phyloP scores from a whole-genome alignment of 2,329 filamentous ascomycete species.

The Sporothrix euskadiensis region DNA sequence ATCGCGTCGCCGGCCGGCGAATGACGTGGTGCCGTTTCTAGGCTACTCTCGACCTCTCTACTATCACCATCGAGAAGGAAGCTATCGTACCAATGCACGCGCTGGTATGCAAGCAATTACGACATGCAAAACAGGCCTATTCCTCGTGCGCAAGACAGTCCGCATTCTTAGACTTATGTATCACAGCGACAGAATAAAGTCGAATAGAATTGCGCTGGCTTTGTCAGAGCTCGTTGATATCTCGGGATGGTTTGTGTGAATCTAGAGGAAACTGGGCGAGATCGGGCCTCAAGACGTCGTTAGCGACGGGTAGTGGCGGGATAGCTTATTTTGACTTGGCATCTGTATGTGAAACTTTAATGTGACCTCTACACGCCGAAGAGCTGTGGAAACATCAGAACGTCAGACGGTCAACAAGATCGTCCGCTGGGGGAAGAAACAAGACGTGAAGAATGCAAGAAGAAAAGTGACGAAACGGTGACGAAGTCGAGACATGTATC shows the following conservation, averaged over 20 bases:
- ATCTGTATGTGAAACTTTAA: background rate
- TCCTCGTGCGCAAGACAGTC: background rate
- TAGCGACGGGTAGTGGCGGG: background rate
- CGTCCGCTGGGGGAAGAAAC: background rate
- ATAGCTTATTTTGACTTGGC: constrained; percentile 2
- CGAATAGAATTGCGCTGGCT: background rate
- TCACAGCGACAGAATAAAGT: background rate
- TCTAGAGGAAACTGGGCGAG: background rate
- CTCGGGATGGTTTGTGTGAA: background rate
- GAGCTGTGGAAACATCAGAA: background rate
- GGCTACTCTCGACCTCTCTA: background rate
- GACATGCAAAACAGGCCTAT: background rate
- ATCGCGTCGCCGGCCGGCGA: background rate
- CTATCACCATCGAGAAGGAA: constrained; percentile 1
- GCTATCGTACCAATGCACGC: background rate
- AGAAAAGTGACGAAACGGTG: background rate
- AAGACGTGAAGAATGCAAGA: background rate
- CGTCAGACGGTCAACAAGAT: background rate
- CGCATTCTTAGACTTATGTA: background rate
- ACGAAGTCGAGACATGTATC: background rate
- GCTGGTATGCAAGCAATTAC: background rate
- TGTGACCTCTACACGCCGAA: background rate
- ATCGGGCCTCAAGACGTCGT: background rate
- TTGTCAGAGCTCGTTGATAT: background rate
- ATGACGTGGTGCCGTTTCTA: constrained; percentile 8